Conservation (phyloP, 352 stramenopile genomes). For the Blastocystis sp. region DNA sequence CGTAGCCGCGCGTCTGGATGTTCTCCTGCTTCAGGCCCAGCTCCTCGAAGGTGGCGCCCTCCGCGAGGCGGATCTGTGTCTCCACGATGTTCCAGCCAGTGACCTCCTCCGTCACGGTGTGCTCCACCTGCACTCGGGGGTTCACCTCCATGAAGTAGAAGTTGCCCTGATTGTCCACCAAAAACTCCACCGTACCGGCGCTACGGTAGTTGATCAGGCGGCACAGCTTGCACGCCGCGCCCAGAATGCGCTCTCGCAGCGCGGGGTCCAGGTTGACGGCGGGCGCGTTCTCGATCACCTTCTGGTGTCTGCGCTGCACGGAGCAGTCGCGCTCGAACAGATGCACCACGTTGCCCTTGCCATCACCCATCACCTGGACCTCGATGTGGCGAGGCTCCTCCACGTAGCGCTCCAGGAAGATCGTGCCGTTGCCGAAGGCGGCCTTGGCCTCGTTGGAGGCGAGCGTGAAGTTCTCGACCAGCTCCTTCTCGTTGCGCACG, state of each 20-base stretch:
- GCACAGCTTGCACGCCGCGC: constrained; percentile 85
- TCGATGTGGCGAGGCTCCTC: constrained; percentile 91
- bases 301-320: constrained; percentile 94
- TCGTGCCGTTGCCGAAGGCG: constrained; percentile 87
- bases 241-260: constrained; percentile 72
- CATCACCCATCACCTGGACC: constrained; percentile 92
- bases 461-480: constrained; percentile 82
- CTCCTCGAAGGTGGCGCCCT: constrained; percentile 85
- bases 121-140: constrained; percentile 90
- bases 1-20: constrained; percentile 85
- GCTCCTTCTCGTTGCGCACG: constrained; percentile 79
- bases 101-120: constrained; percentile 87
- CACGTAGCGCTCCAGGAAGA: constrained; percentile 93
- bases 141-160: constrained; percentile 99
- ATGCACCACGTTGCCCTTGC: constrained; percentile 87
- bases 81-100: constrained; percentile 92
- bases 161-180: constrained; percentile 84
- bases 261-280: constrained; percentile 63
- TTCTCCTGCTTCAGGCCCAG: constrained; percentile 88
- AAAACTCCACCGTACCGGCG: constrained; percentile 95
- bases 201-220: constrained; percentile 87
- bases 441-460: constrained; percentile 79
- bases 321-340: constrained; percentile 93
- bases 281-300: constrained; percentile 76
- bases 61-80: constrained; percentile 89